Base-by-base conservation (phyloP, 495 filamentous ascomycete species). In the Tuber magnatum region DNA sequence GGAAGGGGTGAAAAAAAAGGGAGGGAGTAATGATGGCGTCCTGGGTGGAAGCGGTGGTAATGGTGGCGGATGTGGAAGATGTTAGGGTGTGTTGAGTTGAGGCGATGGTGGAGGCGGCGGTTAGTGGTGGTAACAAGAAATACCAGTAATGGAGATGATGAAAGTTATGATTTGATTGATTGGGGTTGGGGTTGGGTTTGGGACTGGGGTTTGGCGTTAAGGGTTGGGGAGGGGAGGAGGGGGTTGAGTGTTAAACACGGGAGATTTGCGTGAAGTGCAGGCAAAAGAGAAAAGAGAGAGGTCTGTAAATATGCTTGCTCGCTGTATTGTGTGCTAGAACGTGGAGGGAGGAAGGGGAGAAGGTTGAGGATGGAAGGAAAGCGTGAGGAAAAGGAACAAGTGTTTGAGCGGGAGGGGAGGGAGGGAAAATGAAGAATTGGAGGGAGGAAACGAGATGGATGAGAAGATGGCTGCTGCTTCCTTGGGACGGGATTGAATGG, bases 81-180 rank as follows among this genome's bases (percentile, higher is more conserved):
- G 77, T 79, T 70, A 77, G 73, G 76, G 77, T 42, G 73, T 28
- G 73, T 69, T 74, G 68, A 77, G 77, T 65, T 61, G 61, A 79
- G 77, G 69, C 70, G 76, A 68, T 79, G 75, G 70, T 75, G 77
- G 72, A 44, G 75, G 39, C 28, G 44, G 65, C 44, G 75, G 65
- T 65, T 28, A 65, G 56, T 65, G 56, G 32, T 65, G 56, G 56
- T 65, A 35, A 65, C 16, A 65, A 65, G 32, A 65, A 65, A 35
- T 35, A 65, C 56, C 28, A 18, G 56, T 1, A 35, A 65, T 32
- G 56, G 56, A 16, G 56, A 35, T 2, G 56, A 65, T 2, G 56
- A 65, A 65, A 35, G 56, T 35, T 32, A 10, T 65, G 48, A 51
- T 51, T 51, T 22, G 48, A n/a, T n/a, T n/a, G n/a, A n/a, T n/a